These are phyloP conservation scores for Anisodus tanguticus DNA, from an alignment of 257 asterid species.

Conservation along the genomic window DNA sequence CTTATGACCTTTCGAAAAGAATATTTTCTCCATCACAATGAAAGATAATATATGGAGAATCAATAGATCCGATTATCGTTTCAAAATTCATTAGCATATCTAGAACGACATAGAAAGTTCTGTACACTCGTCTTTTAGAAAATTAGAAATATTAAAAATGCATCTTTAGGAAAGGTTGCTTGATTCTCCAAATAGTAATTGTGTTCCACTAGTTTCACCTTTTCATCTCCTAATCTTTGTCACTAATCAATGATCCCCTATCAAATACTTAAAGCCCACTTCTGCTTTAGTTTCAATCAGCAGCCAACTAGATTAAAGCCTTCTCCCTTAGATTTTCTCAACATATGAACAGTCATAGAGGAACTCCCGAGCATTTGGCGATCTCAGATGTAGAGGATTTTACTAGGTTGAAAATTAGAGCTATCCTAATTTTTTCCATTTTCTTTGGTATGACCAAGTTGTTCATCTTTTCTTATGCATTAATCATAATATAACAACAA, in stretches of 20 bases:
- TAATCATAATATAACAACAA: background rate
- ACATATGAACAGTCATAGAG: background rate
- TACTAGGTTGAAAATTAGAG: background rate
- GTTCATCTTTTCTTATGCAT: background rate
- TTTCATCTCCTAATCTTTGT: background rate
- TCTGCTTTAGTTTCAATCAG: background rate
- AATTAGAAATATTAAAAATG: background rate
- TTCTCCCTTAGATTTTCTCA: background rate
- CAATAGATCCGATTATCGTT: background rate
- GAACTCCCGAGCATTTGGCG: too few species aligned
- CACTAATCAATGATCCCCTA: background rate
- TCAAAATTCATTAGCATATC: background rate
- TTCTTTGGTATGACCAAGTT: background rate
- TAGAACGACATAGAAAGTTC: too few species aligned
- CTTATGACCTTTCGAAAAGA: background rate
- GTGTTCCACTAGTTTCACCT: background rate
- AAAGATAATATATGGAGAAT: background rate
- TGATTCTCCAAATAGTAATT: background rate
- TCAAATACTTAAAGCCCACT: background rate
- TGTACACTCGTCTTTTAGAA: background rate
- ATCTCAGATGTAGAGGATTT: background rate
- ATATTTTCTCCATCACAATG: background rate
- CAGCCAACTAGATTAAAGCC: background rate
- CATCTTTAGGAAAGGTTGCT: background rate
- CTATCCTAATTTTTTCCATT: background rate